phyloP scores from a whole-genome alignment of 768 basidiomycete species.

The Tylopilus rubrobrunneus region DNA sequence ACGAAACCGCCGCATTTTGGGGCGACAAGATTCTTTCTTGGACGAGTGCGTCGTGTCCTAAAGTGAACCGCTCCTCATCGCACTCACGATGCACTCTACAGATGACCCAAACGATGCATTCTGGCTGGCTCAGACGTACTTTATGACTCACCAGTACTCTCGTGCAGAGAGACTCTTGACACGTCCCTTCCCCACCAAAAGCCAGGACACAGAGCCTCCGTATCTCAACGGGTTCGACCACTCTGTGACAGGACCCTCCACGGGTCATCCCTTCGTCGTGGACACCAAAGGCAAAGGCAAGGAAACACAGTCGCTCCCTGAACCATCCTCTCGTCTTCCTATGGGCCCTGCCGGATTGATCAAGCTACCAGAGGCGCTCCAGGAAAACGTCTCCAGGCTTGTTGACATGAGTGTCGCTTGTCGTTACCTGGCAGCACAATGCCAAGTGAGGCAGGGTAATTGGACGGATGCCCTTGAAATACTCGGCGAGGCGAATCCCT shows the following conservation, averaged over 20 bases:
- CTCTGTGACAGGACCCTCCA: conserved; percentile 21
- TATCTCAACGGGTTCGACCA: conserved; percentile 24
- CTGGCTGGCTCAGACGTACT: conserved; percentile 98
- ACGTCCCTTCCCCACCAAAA: conserved; percentile 68
- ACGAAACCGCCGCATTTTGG: conserved; percentile 97
- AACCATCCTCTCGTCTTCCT: conserved; percentile 53
- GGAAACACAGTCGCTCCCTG: conserved; percentile 40
- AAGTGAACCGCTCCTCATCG: background rate
- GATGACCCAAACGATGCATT: conserved; percentile 98
- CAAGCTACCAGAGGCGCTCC: conserved; percentile 60
- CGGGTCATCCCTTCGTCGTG: conserved; percentile 40
- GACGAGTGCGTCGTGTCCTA: conserved; percentile 68
- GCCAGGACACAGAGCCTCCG: conserved; percentile 36
- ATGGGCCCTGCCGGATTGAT: conserved; percentile 70
- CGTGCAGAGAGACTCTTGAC: conserved; percentile 90
- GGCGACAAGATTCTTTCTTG: conserved; percentile 95
- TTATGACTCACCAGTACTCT: conserved; percentile 92
- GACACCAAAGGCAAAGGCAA: conserved; percentile 59
- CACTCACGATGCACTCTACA: conserved; percentile 28
- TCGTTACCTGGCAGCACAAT: conserved; percentile 94
- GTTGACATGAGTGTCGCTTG: conserved; percentile 96
- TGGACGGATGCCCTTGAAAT: conserved; percentile 91
- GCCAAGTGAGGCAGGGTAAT: conserved; percentile 86
- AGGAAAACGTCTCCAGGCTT: conserved; percentile 66
- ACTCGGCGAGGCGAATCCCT: conserved; percentile 91